Base-by-base conservation (phyloP, 2,329 filamentous ascomycete species). In the Plectosphaerella cucumerina region DNA sequence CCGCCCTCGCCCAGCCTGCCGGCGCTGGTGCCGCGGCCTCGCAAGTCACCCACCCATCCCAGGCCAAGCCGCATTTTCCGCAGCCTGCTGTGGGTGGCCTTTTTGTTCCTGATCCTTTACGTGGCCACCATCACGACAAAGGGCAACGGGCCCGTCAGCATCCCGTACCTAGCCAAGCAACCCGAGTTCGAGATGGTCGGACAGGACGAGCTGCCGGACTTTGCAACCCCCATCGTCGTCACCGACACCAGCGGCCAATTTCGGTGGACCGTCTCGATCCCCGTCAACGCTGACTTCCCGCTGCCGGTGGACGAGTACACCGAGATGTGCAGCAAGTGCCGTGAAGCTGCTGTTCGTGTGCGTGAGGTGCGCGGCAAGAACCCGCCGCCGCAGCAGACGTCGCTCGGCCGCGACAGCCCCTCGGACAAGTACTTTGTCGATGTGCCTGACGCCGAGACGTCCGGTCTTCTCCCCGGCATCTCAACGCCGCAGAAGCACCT, bases 251-350 rank as follows among this genome's bases (percentile, higher is more conserved):
- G 75, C 43, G 87, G 86, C 3, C 78, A 76, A 48, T 74, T 83
- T 11, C 86, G 81, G 64, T 95, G 90, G 90, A 94, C 90, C 0
- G 80, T 95, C 11, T 90, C 83, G 2, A 91, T 96, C 35, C 90
- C 90, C 1, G 73, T 77, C 6, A 77, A 76, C 51, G 73, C 77
- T 44, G 72, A 75, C 4, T 93, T 93, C 53, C 90, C 90, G 1
- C 67, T 94, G 3, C 68, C 75, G 1, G 77, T 81, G 18, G 68
- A 77, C 10, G 80, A 90, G 55, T 94, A 94, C 62, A 68, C 75
- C 14, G 80, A 86, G 41, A 85, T 95, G 53, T 89, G 86, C 62
- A 72, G 71, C 23, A 82, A 86, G 58, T 87, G 86, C 47, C 78
- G 76, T 53, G 81, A 89, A 62, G 78, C 89, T 23, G 80, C 86